Percentiles rank a stretch among this genome's conserved stretches.
phyloP scores from a whole-genome alignment of 805 yeast species.

The Vanderwaltozyma yarrowii region DNA sequence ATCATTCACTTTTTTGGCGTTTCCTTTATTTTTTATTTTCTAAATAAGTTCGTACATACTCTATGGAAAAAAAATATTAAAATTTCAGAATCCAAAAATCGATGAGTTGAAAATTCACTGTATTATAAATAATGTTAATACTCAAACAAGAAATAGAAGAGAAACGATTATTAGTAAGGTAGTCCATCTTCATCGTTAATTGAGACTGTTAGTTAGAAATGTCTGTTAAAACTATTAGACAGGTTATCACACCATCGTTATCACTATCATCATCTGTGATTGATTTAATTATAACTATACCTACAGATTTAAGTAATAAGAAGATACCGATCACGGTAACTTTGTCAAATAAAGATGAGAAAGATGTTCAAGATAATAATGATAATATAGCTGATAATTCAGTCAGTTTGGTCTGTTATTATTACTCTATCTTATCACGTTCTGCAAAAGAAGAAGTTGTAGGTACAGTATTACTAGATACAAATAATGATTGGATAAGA shows the following conservation, averaged over 20 bases:
- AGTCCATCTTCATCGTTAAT: too few species aligned
- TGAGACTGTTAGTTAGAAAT: background rate
- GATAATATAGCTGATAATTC: constrained; percentile 1
- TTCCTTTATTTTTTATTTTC: too few species aligned
- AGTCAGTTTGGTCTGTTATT: constrained; percentile 14
- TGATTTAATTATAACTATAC: constrained; percentile 16
- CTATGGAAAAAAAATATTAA: too few species aligned
- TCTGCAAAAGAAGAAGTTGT: constrained; percentile 10
- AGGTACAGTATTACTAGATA: constrained; percentile 19
- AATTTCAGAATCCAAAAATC: too few species aligned
- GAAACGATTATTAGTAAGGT: too few species aligned
- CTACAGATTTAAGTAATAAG: constrained; percentile 7
- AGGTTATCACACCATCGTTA: constrained; percentile 6
- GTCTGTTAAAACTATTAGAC: constrained; percentile 10
- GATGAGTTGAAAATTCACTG: too few species aligned
- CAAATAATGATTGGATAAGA: constrained; percentile 19
- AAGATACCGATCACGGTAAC: constrained; percentile 17
- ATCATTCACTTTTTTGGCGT: too few species aligned
- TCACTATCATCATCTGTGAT: constrained; percentile 6
- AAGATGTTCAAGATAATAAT: background rate
- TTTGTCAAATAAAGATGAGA: constrained; percentile 6
- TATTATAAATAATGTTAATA: too few species aligned
- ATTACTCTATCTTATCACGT: constrained; percentile 20
- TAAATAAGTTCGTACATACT: too few species aligned
- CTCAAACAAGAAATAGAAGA: too few species aligned